These are phyloP conservation scores for Rubus parviflorus DNA, from an alignment of 306 rosid species.

Conservation along the genomic window DNA sequence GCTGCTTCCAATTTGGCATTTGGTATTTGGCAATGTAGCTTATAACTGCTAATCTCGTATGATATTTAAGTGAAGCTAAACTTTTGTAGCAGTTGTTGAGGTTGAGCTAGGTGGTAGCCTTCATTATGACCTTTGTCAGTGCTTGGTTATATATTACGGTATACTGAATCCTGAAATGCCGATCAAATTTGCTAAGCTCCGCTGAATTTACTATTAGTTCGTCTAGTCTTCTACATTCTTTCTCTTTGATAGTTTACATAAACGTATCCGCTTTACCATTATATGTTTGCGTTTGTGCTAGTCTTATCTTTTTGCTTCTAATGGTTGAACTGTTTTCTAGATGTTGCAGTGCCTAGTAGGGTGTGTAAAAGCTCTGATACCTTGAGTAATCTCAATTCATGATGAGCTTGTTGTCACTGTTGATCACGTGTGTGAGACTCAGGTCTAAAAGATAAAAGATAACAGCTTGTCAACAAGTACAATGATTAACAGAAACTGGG, in stretches of 20 bases:
- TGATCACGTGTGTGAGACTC: slow-evolving; percentile 39
- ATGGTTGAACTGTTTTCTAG: slow-evolving; percentile 13
- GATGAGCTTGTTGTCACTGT: slow-evolving; percentile 29
- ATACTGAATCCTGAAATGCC: neutral
- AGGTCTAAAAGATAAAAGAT: slow-evolving; percentile 62
- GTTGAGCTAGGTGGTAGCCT: neutral
- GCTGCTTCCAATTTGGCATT: slow-evolving; percentile 4
- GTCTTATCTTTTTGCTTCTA: slow-evolving; percentile 6
- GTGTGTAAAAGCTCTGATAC: slow-evolving; percentile 24
- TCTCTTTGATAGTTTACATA: neutral
- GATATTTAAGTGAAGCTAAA: slow-evolving; percentile 19
- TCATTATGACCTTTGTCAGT: neutral
- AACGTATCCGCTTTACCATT: neutral
- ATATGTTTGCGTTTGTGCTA: neutral
- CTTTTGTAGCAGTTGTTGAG: slow-evolving; percentile 14
- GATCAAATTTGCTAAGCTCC: neutral
- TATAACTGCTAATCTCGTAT: slow-evolving; percentile 12
- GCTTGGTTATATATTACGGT: neutral
- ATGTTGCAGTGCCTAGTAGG: slow-evolving; percentile 3
- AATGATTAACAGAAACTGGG: slow-evolving; percentile 92
- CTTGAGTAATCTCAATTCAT: slow-evolving; percentile 22
- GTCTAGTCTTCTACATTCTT: neutral
- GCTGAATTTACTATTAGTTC: neutral
- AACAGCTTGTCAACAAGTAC: slow-evolving; percentile 58
- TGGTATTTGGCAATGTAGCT: slow-evolving; percentile 18